These are phyloP conservation scores for Lyophyllum atratum DNA, from an alignment of 768 basidiomycete genomes.

Conservation along the genomic window DNA sequence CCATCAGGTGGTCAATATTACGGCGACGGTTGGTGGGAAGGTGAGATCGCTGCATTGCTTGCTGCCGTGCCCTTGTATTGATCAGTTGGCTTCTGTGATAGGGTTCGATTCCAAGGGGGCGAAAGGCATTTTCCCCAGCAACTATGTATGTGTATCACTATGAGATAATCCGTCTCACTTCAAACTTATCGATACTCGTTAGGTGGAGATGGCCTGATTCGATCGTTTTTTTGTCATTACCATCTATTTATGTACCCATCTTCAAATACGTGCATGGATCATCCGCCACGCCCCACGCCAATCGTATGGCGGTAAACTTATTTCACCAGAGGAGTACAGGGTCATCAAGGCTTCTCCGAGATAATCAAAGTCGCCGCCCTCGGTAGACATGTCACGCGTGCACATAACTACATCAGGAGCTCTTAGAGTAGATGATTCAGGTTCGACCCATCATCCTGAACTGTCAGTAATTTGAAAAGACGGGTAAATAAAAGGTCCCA, in stretches of 20 bases:
- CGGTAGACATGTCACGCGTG: constrained; percentile 4
- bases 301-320: background rate
- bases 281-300: background rate
- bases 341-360: constrained; percentile 14
- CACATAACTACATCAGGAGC: background rate
- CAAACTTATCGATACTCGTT: constrained; percentile 20
- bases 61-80: constrained; percentile 20
- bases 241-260: background rate
- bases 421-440: background rate
- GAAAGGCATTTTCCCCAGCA: constrained; percentile 86
- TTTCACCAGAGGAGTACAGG: constrained; percentile 5
- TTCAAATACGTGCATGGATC: constrained; percentile 4
- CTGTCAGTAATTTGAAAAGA: background rate
- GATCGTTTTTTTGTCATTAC: background rate
- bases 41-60: constrained; percentile 36
- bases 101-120: constrained; percentile 59
- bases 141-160: constrained; percentile 64
- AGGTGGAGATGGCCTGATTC: constrained; percentile 53
- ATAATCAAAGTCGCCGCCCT: constrained; percentile 8
- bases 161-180: constrained; percentile 7
- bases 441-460: background rate
- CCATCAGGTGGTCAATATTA: constrained; percentile 63
- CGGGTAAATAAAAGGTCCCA: constrained; percentile 1
- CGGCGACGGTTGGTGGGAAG: constrained; percentile 89
- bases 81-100: constrained; percentile 31